Base-by-base conservation (phyloP, 768 basidiomycete species). In the Boletus rubroflammeus region DNA sequence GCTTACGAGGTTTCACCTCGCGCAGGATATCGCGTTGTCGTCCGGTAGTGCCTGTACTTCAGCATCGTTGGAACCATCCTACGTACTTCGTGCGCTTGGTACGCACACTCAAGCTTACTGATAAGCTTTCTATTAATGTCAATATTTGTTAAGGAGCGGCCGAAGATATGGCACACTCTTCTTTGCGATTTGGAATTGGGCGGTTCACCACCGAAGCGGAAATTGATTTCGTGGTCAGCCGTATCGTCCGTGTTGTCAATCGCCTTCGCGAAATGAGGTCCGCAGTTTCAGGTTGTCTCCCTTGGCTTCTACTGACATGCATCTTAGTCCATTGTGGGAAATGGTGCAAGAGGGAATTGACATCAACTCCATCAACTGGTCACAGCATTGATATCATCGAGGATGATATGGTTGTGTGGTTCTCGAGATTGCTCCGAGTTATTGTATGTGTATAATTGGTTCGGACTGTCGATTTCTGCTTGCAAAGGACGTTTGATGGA, bases 271-370 rank as follows among this genome's bases (percentile, higher is more conserved):
- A 99, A 56, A 93, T 99, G 92, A 95, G 90, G 88, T 85, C 47
- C 29, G 79, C 67, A 29, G 36, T 50, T 41, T 47, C 47, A 25
- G 31, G 52, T 21, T 39, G 48, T 46, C 21, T 53, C 11, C 17
- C 36, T 36, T 52, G n/a, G 44, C 31, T 57, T 50, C 47, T 56
- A 29, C 47, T 59, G 28, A 63, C 46, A 48, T 25, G 29, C 25
- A 46, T 44, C 36, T 23, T 26, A 92, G 93, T 66, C 97, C 97
- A 32, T 73, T 99, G 50, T 99, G 96, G 96, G 97, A 99, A 75
- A 98, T 99, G 95, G 95, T 98, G 15, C 93, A 97, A 73, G 97
- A 98, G 69, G 96, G 96, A 40, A 95, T 98, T 55, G 97, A 99
- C 70, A 82, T 98, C 62, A 93, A 85, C 67, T 80, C 88, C 17